These are phyloP conservation scores for Aspergillus pseudonomiae DNA, from an alignment of 2,329 filamentous ascomycete genomes.

Conservation along the genomic window DNA sequence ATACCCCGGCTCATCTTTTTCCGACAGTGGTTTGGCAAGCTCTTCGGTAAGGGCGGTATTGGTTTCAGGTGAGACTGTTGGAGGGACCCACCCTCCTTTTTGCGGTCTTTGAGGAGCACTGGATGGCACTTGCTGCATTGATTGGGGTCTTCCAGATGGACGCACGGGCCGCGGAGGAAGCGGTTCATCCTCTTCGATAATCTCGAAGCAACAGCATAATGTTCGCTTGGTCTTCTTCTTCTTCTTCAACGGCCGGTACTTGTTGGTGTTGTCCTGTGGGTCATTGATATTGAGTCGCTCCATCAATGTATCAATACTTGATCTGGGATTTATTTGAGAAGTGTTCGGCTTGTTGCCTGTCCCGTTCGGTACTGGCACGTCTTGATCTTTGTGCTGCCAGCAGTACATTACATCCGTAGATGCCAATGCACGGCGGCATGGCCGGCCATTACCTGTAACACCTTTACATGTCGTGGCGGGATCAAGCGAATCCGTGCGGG, in stretches of 20 bases:
- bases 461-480: slow-evolving; percentile 84
- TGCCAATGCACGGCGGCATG: slow-evolving; percentile 74
- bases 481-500: slow-evolving; percentile 81
- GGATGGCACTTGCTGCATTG: slow-evolving; percentile 16
- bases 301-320: slow-evolving; percentile 84
- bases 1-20: slow-evolving; percentile 79
- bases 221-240: slow-evolving; percentile 29
- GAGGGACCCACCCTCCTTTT: slow-evolving; percentile 66
- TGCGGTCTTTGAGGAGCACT: slow-evolving; percentile 21
- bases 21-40: slow-evolving; percentile 73
- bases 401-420: slow-evolving; percentile 67
- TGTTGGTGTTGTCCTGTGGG: slow-evolving; percentile 15
- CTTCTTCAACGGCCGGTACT: slow-evolving; percentile 15
- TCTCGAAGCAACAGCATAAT: slow-evolving; percentile 40
- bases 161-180: slow-evolving; percentile 25
- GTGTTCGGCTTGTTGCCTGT: slow-evolving; percentile 34
- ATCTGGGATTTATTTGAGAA: slow-evolving; percentile 64
- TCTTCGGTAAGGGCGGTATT: slow-evolving; percentile 74
- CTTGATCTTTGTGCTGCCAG: slow-evolving; percentile 95
- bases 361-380: slow-evolving; percentile 36
- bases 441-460: slow-evolving; percentile 77
- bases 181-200: slow-evolving; percentile 33
- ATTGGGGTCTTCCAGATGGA: slow-evolving; percentile 5
- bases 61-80: slow-evolving; percentile 66
- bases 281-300: slow-evolving; percentile 70